Evolutionary conservation across 495 filamentous ascomycete species (phyloP).

Genomic region (Neurospora sp.): DNA sequence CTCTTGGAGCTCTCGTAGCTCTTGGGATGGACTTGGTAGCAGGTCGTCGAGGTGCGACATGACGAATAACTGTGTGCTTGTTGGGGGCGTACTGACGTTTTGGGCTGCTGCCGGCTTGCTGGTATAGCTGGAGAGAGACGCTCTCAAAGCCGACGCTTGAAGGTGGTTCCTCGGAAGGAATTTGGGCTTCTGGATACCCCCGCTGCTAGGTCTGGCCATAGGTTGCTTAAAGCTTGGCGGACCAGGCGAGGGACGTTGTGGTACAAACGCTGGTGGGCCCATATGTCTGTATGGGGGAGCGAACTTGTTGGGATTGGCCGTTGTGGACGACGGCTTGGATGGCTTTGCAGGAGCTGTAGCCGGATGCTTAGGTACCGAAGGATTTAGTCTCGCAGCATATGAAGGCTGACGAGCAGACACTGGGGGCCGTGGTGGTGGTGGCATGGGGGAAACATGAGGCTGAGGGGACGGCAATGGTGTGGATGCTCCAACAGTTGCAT

Average conservation of each 20-base stretch:
- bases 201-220: not conserved
- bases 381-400: not conserved
- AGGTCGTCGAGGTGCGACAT: conserved; percentile 32
- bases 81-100: not conserved
- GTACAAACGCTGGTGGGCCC: not conserved
- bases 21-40: conserved; percentile 39
- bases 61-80: conserved; percentile 1
- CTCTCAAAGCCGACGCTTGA: not conserved
- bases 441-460: not conserved
- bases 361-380: not conserved
- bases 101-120: not conserved
- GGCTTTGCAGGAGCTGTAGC: not conserved
- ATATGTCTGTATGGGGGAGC: not conserved
- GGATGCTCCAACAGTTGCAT: not conserved
- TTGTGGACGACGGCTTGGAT: not conserved
- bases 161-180: conserved; percentile 2
- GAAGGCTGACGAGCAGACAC: not conserved
- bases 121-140: not conserved
- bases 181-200: not conserved
- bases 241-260: not conserved
- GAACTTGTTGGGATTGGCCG: not conserved
- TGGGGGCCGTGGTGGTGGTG: not conserved
- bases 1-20: conserved; percentile 26
- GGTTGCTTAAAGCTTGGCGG: not conserved
- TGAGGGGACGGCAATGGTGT: not conserved